phyloP scores from a whole-genome alignment of 208 protist species.

The Novymonas esmeraldas region DNA sequence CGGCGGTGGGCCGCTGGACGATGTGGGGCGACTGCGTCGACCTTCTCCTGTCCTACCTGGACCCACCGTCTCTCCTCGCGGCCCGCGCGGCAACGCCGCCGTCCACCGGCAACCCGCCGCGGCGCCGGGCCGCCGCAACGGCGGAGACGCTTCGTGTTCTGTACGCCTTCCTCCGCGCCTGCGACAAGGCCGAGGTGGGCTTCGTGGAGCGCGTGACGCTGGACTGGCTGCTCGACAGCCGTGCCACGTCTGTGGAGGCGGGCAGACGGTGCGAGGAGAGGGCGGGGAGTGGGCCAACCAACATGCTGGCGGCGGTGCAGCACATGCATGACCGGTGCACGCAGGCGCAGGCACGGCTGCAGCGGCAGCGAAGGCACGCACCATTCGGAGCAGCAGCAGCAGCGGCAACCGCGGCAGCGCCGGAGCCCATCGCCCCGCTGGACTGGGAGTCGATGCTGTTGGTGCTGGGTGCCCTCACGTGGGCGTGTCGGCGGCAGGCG shows the following conservation, averaged over 20 bases:
- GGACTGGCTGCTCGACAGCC: conserved; percentile 42
- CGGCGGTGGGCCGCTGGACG: conserved; percentile 44
- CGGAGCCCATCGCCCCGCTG: conserved; percentile 1
- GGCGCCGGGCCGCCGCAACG: conserved; percentile 7
- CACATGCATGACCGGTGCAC: too few relatives aligned
- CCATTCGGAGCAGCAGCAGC: conserved; percentile 3
- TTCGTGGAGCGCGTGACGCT: conserved; percentile 56
- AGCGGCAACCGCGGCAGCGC: background rate
- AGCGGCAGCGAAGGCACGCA: too few relatives aligned
- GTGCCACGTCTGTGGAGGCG: too few relatives aligned
- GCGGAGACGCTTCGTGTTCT: conserved; percentile 49
- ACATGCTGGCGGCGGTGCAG: background rate
- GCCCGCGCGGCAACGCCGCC: background rate
- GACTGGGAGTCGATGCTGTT: conserved; percentile 32
- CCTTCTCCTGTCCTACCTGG: conserved; percentile 37
- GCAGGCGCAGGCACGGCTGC: too few relatives aligned
- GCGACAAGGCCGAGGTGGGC: conserved; percentile 52
- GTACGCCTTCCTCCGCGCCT: conserved; percentile 45
- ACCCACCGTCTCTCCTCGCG: conserved; percentile 29
- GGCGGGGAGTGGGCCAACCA: background rate
- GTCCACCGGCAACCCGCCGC: background rate
- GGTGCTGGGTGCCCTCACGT: conserved; percentile 53
- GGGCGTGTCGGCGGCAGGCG: conserved; percentile 52
- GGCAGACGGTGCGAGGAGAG: too few relatives aligned
- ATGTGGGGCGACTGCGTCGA: conserved; percentile 66